Evolutionary conservation across 192 early-diverging fungal species (phyloP).

Genomic region (Borealophlyctis nickersoniae): DNA sequence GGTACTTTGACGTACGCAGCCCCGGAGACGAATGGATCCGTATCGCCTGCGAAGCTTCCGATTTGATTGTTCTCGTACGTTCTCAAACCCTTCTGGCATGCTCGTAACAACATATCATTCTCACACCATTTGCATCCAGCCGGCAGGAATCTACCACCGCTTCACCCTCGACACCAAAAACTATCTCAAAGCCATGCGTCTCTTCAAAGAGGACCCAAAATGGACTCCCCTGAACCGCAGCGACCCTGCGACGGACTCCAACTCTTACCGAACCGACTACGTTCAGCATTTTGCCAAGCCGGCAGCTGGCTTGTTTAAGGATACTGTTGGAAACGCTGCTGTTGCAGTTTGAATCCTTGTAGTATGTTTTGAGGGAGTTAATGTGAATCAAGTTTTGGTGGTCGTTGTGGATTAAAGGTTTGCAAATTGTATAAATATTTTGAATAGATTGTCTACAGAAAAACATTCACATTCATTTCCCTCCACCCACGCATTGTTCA

Average conservation of each 20-base stretch:
- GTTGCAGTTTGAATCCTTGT: too few relatives aligned
- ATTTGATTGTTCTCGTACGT: conserved; percentile 79
- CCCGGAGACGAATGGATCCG: conserved; percentile 72
- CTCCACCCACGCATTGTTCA: too few relatives aligned
- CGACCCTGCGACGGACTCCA: conserved; percentile 16
- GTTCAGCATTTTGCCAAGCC: conserved; percentile 13
- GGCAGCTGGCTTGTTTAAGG: conserved; percentile 3
- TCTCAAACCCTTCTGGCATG: neutral
- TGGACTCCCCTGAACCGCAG: conserved; percentile 35
- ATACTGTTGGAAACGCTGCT: too few relatives aligned
- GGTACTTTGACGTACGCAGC: conserved; percentile 76
- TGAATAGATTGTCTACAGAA: too few relatives aligned
- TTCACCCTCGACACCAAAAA: conserved; percentile 87
- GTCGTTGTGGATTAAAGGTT: too few relatives aligned
- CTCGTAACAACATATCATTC: too few relatives aligned
- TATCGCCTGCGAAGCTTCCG: conserved; percentile 67
- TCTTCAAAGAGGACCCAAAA: conserved; percentile 52
- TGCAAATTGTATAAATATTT: too few relatives aligned
- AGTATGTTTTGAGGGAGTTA: too few relatives aligned
- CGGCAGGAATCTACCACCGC: conserved; percentile 93
- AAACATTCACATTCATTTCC: too few relatives aligned
- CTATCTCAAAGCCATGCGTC: conserved; percentile 83
- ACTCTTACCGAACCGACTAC: conserved; percentile 24
- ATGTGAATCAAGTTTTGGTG: too few relatives aligned
- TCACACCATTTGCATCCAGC: too few relatives aligned